Evolutionary conservation across 1,139 yeast species (phyloP).

Genomic region (Sugiyamaella castrensis): DNA sequence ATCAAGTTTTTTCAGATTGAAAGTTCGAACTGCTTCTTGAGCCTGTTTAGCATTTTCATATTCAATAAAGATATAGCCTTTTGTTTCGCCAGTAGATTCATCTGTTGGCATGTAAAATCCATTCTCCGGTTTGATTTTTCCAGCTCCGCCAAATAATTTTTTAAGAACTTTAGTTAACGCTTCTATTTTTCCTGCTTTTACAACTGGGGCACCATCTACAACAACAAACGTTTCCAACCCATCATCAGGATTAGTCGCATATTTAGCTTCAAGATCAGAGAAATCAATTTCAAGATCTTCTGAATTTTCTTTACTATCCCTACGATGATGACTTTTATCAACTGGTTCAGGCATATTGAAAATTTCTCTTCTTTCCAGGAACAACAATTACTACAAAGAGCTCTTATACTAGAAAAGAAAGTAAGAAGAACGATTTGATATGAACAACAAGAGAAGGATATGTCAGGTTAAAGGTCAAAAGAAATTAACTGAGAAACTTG

Average conservation of each 20-base stretch:
- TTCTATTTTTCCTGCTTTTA: slow-evolving; percentile 85
- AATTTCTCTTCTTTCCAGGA: neutral
- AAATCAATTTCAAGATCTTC: slow-evolving; percentile 64
- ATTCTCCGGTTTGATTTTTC: slow-evolving; percentile 58
- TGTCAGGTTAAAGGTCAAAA: neutral
- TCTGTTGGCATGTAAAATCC: slow-evolving; percentile 75
- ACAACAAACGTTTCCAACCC: slow-evolving; percentile 79
- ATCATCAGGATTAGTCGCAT: slow-evolving; percentile 56
- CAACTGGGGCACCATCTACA: slow-evolving; percentile 93
- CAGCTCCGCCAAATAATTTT: slow-evolving; percentile 73
- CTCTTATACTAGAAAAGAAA: neutral
- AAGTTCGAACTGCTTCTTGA: slow-evolving; percentile 70
- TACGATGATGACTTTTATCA: neutral
- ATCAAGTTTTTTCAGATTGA: slow-evolving; percentile 89
- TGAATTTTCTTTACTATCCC: neutral
- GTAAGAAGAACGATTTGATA: neutral
- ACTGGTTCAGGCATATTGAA: slow-evolving; percentile 11
- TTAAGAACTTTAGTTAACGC: slow-evolving; percentile 80
- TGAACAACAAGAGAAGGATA: neutral
- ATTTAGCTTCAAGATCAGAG: slow-evolving; percentile 80
- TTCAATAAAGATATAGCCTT: slow-evolving; percentile 87
- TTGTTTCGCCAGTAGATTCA: slow-evolving; percentile 72
- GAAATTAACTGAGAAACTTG: neutral
- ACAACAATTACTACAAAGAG: neutral
- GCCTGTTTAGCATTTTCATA: slow-evolving; percentile 68